These are phyloP conservation scores for Ogataea pini DNA, from an alignment of 805 yeast species.

Conservation along the genomic window DNA sequence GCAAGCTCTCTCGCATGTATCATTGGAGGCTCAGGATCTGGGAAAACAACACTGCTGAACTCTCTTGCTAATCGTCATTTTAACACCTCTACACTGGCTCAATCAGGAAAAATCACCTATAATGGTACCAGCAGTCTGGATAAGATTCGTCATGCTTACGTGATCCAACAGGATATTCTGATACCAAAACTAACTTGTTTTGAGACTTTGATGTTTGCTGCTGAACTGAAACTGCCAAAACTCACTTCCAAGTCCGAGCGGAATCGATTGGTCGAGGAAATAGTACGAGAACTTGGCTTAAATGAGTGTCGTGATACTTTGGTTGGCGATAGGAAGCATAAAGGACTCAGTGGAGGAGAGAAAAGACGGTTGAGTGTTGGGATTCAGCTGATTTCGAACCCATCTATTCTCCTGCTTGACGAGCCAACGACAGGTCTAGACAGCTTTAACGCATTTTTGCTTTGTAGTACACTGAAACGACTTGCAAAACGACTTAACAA, in stretches of 20 bases:
- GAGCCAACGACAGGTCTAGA: conserved; percentile 91
- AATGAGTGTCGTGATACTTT: conserved; percentile 60
- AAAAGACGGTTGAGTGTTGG: conserved; percentile 76
- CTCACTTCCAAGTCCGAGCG: conserved; percentile 46
- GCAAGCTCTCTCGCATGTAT: conserved; percentile 72
- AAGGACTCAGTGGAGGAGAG: conserved; percentile 83
- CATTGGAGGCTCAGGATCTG: conserved; percentile 87
- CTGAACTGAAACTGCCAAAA: conserved; percentile 63
- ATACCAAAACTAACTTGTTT: conserved; percentile 70
- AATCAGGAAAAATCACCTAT: conserved; percentile 44
- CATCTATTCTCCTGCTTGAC: conserved; percentile 74
- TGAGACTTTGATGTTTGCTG: conserved; percentile 71
- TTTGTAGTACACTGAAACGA: conserved; percentile 60
- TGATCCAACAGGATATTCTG: conserved; percentile 74
- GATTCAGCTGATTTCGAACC: conserved; percentile 73
- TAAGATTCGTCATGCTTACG: conserved; percentile 53
- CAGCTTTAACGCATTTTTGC: conserved; percentile 68
- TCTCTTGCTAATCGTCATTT: conserved; percentile 53
- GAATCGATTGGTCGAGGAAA: conserved; percentile 51
- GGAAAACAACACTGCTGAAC: conserved; percentile 79
- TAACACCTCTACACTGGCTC: conserved; percentile 33
- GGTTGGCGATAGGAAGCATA: conserved; percentile 53
- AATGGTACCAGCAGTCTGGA: conserved; percentile 37
- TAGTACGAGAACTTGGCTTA: conserved; percentile 65
- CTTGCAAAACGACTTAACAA: conserved; percentile 58